Evolutionary conservation across 2,329 filamentous ascomycete genomes (phyloP), one percentile per base, ranked within the genome.

Genomic region (Arthrobotrys musiformis): DNA sequence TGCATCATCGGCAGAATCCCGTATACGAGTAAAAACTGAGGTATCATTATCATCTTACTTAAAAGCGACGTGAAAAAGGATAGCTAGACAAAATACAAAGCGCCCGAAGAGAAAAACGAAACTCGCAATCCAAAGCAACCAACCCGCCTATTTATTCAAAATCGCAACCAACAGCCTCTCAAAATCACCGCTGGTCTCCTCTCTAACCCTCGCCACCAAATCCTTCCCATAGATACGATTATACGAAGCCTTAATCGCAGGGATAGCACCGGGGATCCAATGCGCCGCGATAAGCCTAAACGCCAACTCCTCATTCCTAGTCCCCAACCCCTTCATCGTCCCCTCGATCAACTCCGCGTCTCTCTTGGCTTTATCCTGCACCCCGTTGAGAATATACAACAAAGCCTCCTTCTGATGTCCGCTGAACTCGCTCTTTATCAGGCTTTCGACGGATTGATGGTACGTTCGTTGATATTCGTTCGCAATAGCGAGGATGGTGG

Each of bases 331-430:
- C 0, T 89, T 88, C 94, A 98, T 98, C 11, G 91, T 87, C 8
- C 92, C 91, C 82, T 97, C 93, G n/a, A 98, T 86, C 5, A 93
- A 85, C 22, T 88, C 85, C 0, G 94, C 95, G 80, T 97, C 94
- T 9, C 80, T 15, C 35, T 63, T 40, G 9, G 80, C 64, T 50
- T 80, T 81, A 79, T 93, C 90, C 87, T 92, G 91, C 72, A 92
- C 93, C 79, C 91, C 92, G 84, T 97, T 93, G 5, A 88, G 85
- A 1, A 92, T 94, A 40, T 61, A 77, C 26, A 95, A 84, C 0
- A 98, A 87, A 0, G 93, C 93, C 13, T 92, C 89, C 82, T 94
- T 87, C 93, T 98, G 97, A 82, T 98, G 94, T 0, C 94, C 94
- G 0, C 91, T 92, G 84, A 97, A 97, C 81, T 95, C 90, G 85